Evolutionary conservation across 2,329 filamentous ascomycete genomes (phyloP), one percentile per base, ranked within the genome.

Genomic region (Pseudohalonectria lignicola): DNA sequence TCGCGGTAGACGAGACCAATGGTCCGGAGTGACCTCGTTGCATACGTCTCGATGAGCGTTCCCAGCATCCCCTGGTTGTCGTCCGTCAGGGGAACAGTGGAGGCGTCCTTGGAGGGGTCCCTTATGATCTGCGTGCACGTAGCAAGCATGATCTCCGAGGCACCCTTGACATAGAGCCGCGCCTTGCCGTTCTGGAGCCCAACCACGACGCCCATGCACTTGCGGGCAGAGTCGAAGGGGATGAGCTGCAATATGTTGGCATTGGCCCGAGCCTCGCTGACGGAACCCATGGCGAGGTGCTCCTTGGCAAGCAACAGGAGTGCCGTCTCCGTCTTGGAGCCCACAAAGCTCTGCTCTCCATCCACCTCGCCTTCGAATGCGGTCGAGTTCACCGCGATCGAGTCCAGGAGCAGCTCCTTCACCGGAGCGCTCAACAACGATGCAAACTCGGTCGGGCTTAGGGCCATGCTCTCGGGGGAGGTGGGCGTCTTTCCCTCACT

Each of bases 1-100:
- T 94, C 87, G 40, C 79, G 81, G 60, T 86, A 93, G 38, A 86
- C 69, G 45, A 94, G 72, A 31, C 80, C 85, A 48, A 94, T 93
- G 2, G 87, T 93, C 45, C 87, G 76, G 23, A 94, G 69, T 7
- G 86, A 93, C 15, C 81, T 73, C 19, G 74, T 76, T 9, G 87
- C 87, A 53, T 94, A 94, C 34, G 69, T 73, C 44, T 79, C 76
- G 48, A 94, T 93, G 34, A 86, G 66, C 17, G 68, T 62, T 46
- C 74, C 72, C 45, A 94, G 55, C 7, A 61, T 69, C 43, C 71
- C 60, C 37, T 64, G 63, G 46, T 79, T 74, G 32, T 73, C 67
- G 18, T 63, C 55, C 10, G 67, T 68, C 44, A 80, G 56, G 1
- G 62, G 45, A 1, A 59, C 45, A n/a, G 61, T 49, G 3, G 64